Evolutionary conservation across 169 alveolate species (phyloP).

Genomic region (Theileria annulata): DNA sequence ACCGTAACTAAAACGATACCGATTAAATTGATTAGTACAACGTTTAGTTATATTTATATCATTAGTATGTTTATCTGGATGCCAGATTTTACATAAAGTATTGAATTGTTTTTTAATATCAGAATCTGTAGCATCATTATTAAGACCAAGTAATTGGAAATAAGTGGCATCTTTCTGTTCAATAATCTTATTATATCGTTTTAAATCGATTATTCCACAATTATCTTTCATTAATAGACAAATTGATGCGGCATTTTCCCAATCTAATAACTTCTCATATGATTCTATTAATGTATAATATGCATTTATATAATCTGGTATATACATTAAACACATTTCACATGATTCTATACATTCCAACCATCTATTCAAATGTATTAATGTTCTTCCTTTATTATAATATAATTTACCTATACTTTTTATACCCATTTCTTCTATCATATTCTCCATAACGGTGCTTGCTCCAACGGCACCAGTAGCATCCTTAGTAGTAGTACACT

Average conservation of each 20-base stretch:
- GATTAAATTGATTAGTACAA: conserved; percentile 71
- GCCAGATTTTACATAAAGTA: conserved; percentile 74
- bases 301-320: conserved; percentile 75
- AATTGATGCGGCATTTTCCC: conserved; percentile 65
- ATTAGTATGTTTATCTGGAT: conserved; percentile 73
- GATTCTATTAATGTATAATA: conserved; percentile 75
- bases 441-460: no score
- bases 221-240: conserved; percentile 66
- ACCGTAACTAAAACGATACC: no score
- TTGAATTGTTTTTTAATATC: conserved; percentile 76
- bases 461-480: no score
- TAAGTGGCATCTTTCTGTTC: conserved; percentile 74
- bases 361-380: conserved; percentile 76
- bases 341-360: conserved; percentile 72
- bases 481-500: no score
- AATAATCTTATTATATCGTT: conserved; percentile 58
- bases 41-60: conserved; percentile 67
- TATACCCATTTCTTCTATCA: conserved; percentile 10
- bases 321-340: conserved; percentile 69
- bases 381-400: conserved; percentile 75
- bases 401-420: conserved; percentile 72
- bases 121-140: conserved; percentile 55
- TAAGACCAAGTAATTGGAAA: conserved; percentile 69
- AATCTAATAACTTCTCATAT: conserved; percentile 71
- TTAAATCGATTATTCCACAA: conserved; percentile 71